These are phyloP conservation scores for Carex myosuroides DNA, from an alignment of 176 grass and related monocot species.

Conservation along the genomic window DNA sequence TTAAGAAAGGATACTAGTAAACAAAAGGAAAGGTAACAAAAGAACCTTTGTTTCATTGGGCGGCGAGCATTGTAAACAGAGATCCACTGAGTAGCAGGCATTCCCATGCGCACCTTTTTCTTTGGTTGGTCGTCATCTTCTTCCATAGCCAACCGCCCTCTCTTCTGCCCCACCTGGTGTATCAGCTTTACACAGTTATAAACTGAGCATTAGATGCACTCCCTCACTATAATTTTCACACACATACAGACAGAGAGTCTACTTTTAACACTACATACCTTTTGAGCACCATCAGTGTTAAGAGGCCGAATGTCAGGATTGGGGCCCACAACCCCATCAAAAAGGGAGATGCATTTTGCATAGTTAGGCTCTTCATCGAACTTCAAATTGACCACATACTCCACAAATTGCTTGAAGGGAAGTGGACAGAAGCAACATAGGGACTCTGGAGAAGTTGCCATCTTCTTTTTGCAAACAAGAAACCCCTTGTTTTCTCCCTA, in stretches of 20 bases:
- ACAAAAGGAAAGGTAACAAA: background rate
- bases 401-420: constrained; percentile 86
- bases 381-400: constrained; percentile 98
- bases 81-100: constrained; percentile 98
- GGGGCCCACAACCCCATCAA: constrained; percentile 85
- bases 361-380: constrained; percentile 99
- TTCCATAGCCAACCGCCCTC: constrained; percentile 76
- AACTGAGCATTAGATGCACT: constrained; percentile 45
- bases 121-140: constrained; percentile 98
- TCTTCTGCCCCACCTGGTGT: constrained; percentile 92
- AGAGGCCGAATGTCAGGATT: constrained; percentile 94
- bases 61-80: constrained; percentile 91
- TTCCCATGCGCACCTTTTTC: constrained; percentile 92
- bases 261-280: constrained; percentile 43
- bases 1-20: background rate
- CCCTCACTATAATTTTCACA: background rate
- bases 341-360: constrained; percentile 89
- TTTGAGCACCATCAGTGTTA: constrained; percentile 98
- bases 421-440: constrained; percentile 77
- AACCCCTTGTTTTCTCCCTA: constrained; percentile 98
- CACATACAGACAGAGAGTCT: background rate
- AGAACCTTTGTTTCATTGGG: constrained; percentile 94
- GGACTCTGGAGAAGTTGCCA: constrained; percentile 89
- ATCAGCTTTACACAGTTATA: constrained; percentile 71
- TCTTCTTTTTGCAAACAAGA: constrained; percentile 99